Conservation (phyloP, 108 stramenopile genomes). For the Licmophora abbreviata region DNA sequence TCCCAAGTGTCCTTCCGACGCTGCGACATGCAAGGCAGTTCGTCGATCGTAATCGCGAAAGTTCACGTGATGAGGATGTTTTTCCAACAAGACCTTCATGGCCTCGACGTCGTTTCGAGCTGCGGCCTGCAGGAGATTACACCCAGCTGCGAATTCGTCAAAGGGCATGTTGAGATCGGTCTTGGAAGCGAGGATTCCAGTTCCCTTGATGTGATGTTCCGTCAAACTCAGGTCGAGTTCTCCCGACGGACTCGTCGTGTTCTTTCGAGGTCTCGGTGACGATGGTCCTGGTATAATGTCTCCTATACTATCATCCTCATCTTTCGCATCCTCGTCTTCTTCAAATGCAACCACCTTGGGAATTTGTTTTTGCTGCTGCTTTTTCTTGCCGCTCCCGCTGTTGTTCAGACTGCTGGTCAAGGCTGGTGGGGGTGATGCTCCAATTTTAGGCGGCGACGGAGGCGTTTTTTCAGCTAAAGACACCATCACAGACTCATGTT, state of each 20-base stretch:
- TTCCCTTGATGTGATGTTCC: constrained; percentile 22
- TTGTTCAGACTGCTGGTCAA: too few species aligned
- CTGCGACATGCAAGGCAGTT: constrained; percentile 77
- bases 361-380: too few species aligned
- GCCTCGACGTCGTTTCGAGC: constrained; percentile 39
- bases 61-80: constrained; percentile 43
- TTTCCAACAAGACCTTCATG: constrained; percentile 31
- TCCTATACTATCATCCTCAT: too few species aligned
- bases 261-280: neutral
- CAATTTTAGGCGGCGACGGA: too few species aligned
- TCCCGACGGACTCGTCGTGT: constrained; percentile 1
- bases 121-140: constrained; percentile 69
- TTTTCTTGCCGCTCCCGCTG: too few species aligned
- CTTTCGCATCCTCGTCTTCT: constrained; percentile 15
- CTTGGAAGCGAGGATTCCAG: constrained; percentile 42
- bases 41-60: constrained; percentile 88
- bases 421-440: too few species aligned
- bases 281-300: constrained; percentile 23
- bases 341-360: constrained; percentile 16
- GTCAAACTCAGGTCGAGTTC: constrained; percentile 10
- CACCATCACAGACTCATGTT: too few species aligned
- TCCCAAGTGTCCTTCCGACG: constrained; percentile 74
- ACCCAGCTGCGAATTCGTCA: constrained; percentile 73
- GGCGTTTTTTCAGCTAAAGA: too few species aligned
- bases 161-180: constrained; percentile 42